Conservation (phyloP, 2,329 filamentous ascomycete species). For the Colletotrichum sp. region DNA sequence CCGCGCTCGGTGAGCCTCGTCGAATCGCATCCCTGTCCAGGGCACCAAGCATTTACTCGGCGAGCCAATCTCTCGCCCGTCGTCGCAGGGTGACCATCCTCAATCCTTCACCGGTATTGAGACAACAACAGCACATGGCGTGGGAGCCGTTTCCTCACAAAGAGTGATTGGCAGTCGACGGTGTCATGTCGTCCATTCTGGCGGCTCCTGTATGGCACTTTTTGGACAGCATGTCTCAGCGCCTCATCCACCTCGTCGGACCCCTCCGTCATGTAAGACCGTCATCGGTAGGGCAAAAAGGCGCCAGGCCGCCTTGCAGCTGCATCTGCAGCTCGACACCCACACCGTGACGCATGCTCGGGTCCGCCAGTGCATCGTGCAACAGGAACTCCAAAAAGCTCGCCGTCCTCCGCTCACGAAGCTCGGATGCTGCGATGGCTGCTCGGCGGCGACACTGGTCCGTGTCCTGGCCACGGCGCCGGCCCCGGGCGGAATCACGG, state of each 20-base stretch:
- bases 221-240: background rate
- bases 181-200: background rate
- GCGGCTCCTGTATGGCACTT: background rate
- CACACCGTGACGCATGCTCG: background rate
- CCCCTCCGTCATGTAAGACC: background rate
- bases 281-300: background rate
- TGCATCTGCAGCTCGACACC: background rate
- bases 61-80: background rate
- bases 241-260: background rate
- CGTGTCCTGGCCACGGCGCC: constrained; percentile 11
- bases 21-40: background rate
- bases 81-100: background rate
- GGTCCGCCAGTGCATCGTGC: background rate
- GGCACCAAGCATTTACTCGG: background rate
- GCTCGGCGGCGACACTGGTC: background rate
- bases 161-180: background rate
- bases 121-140: background rate
- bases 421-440: background rate
- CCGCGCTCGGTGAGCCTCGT: background rate
- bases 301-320: background rate
- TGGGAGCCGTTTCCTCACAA: background rate
- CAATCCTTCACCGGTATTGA: background rate
- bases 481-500: constrained; percentile 8
- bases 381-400: background rate
- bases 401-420: background rate